Evolutionary conservation across 306 rosid genomes (phyloP), one percentile per base, ranked within the genome.

Genomic region (Quercus dentata): DNA sequence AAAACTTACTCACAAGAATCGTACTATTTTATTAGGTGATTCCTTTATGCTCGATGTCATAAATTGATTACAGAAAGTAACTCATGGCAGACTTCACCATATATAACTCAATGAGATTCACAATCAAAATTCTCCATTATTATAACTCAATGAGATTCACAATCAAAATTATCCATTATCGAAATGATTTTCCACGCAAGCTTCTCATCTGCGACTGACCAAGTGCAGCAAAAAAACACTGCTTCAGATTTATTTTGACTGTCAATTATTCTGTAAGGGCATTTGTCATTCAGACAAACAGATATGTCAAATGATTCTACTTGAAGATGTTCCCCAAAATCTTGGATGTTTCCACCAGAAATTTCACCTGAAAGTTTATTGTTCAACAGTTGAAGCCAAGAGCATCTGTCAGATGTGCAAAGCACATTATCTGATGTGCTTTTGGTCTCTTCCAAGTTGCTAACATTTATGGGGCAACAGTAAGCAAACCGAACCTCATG

Each of bases 161-260:
- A 56, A 64, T 73, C 69, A 11, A 85, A 44, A 54, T 77, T 79
- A 71, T 83, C 83, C 82, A 83, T 57, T 52, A 82, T 77, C 6
- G 88, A 85, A 62, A 86, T 72, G 76, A 89, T 71, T 85, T 83
- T 84, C 89, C 88, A 76, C 6, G 89, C 89, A 84, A 86, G 86
- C 81, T 82, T 84, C 81, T 86, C 86, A 52, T 82, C 92, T 31
- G 68, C 86, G 41, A 79, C 61, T 57, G 72, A 83, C 85, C 90
- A 90, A 52, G 79, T 75, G 80, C 88, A 90, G 85, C 89, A 89
- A 35, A 81, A 83, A 56, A 69, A 83, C 33, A 81, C 77, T 14
- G 79, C 69, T 69, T 65, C 71, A 1, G 78, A 23, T 69, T 57
- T 62, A 72, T 56, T 56, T 78, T 13, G 73, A 56, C 63, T 63